These are phyloP conservation scores for Colletotrichum orchidophilum DNA, from an alignment of 2,329 filamentous ascomycete species.

Conservation along the genomic window DNA sequence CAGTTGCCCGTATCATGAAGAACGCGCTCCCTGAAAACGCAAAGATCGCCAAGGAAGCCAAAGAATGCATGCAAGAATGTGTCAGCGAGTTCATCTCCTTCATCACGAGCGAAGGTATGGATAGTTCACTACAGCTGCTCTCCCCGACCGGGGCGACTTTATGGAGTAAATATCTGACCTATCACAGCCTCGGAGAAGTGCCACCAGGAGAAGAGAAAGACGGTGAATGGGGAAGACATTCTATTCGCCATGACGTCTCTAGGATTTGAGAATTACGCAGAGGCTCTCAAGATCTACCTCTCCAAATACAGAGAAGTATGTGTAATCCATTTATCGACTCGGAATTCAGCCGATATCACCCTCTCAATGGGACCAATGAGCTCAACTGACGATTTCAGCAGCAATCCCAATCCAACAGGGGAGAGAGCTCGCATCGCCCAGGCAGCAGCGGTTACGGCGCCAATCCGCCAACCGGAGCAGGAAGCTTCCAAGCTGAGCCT, in stretches of 20 bases:
- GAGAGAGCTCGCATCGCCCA: conserved; percentile 60
- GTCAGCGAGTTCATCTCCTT: conserved; percentile 99
- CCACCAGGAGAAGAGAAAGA: conserved; percentile 99
- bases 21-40: conserved; percentile 96
- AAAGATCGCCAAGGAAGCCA: conserved; percentile 98
- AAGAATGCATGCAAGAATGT: conserved; percentile 99
- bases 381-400: conserved; percentile 23
- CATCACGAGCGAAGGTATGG: conserved; percentile 97
- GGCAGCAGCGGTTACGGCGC: conserved; percentile 63
- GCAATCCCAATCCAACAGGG: conserved; percentile 71
- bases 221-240: conserved; percentile 98
- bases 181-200: conserved; percentile 94
- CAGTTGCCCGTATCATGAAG: conserved; percentile 99
- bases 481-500: conserved; percentile 55
- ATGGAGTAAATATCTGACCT: conserved; percentile 37
- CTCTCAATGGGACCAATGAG: background rate
- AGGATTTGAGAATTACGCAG: conserved; percentile 98
- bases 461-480: conserved; percentile 51
- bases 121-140: background rate
- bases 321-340: conserved; percentile 15
- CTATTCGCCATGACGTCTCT: conserved; percentile 99
- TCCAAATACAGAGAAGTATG: conserved; percentile 97
- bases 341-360: too few species aligned
- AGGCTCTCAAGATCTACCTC: conserved; percentile 97
- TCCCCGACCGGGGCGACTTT: conserved; percentile 8